phyloP scores from a whole-genome alignment of 1,139 yeast species.

The Candida dubliniensis region DNA sequence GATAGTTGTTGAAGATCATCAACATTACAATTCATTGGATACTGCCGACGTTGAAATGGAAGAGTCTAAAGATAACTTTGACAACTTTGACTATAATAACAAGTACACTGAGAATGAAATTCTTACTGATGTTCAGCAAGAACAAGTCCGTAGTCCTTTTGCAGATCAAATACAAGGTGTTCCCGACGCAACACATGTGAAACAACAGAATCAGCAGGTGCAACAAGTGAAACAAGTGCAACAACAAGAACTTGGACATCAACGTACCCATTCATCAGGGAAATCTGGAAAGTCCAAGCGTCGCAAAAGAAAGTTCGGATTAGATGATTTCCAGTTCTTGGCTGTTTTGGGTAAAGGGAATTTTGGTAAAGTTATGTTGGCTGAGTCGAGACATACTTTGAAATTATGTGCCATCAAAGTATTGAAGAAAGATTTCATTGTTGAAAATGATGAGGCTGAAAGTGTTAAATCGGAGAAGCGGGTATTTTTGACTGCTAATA shows the following conservation, averaged over 20 bases:
- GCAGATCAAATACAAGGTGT: conserved; percentile 10
- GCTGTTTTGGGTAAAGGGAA: conserved; percentile 97
- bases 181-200: conserved; percentile 1
- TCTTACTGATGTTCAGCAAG: conserved; percentile 16
- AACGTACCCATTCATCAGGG: conserved; percentile 4
- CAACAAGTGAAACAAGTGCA: conserved; percentile 7
- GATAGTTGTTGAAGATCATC: conserved; percentile 3
- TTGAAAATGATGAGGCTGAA: conserved; percentile 94
- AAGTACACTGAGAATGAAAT: conserved; percentile 17
- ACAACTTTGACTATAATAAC: conserved; percentile 35
- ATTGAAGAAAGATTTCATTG: conserved; percentile 89
- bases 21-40: conserved; percentile 1
- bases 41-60: conserved; percentile 4
- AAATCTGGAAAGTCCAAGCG: conserved; percentile 27
- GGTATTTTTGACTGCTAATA: conserved; percentile 87
- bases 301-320: conserved; percentile 72
- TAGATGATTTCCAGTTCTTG: conserved; percentile 90
- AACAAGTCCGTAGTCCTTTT: conserved; percentile 9
- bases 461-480: conserved; percentile 92
- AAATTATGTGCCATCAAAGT: conserved; percentile 92
- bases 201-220: conserved; percentile 7
- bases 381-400: conserved; percentile 80
- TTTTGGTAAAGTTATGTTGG: conserved; percentile 96
- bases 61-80: conserved; percentile 20
- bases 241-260: conserved; percentile 7